phyloP scores from a whole-genome alignment of 805 yeast genomes.

The Candida taoyuanica region DNA sequence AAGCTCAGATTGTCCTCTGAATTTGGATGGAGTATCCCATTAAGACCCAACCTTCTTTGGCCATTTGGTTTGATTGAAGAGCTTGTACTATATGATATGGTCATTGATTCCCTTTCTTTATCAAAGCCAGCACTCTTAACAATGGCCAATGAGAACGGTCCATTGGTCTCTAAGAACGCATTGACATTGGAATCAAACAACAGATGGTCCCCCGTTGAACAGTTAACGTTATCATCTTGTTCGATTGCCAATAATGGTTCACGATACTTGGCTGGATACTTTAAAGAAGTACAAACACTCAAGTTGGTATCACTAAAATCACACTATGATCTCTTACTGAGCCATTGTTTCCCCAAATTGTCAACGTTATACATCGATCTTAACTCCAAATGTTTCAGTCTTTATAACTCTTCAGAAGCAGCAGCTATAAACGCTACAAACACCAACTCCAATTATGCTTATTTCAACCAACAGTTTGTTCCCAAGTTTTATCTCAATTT shows the following conservation, averaged over 20 bases:
- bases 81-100: constrained; percentile 41
- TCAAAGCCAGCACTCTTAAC: constrained; percentile 28
- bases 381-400: constrained; percentile 40
- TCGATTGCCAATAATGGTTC: constrained; percentile 34
- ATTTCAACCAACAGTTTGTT: constrained; percentile 26
- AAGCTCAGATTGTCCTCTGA: constrained; percentile 39
- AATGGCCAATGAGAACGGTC: constrained; percentile 23
- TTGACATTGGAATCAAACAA: constrained; percentile 11
- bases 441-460: constrained; percentile 25
- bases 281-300: constrained; percentile 36
- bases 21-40: constrained; percentile 49
- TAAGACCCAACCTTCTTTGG: constrained; percentile 43
- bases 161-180: constrained; percentile 19
- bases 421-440: constrained; percentile 19
- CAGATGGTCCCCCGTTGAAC: constrained; percentile 33
- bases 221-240: constrained; percentile 31
- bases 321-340: constrained; percentile 44
- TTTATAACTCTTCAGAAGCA: constrained; percentile 19
- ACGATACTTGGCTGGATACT: constrained; percentile 34
- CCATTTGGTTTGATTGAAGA: constrained; percentile 42
- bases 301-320: constrained; percentile 36
- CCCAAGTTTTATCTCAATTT: constrained; percentile 27
- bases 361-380: constrained; percentile 42
- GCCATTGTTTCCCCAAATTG: constrained; percentile 41
- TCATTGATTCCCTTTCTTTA: constrained; percentile 40